A percentile compares a stretch with the other conserved stretches of the same genome.
Evolutionary conservation across 495 filamentous ascomycete species (phyloP).

Genomic region (Tuber borchii): DNA sequence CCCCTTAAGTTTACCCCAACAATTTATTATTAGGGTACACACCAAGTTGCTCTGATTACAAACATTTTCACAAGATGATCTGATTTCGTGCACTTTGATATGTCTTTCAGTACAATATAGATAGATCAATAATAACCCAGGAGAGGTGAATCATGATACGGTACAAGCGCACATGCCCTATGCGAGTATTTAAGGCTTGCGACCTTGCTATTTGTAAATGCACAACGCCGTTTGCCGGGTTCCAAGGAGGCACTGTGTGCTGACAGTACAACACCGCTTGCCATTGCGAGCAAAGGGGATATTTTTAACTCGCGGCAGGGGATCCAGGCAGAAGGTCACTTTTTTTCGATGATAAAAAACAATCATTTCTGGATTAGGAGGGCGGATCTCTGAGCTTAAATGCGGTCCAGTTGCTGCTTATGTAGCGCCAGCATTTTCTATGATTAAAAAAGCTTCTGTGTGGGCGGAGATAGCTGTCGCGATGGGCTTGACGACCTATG

Average conservation of each 20-base stretch:
- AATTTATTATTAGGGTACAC: too few species aligned
- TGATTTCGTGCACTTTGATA: too few species aligned
- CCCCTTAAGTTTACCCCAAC: too few species aligned
- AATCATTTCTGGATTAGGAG: neutral
- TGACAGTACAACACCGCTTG: neutral
- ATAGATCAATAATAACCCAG: neutral
- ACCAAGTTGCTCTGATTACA: too few species aligned
- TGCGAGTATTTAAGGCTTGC: neutral
- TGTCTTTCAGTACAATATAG: too few species aligned
- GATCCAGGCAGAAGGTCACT: neutral
- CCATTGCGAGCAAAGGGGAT: neutral
- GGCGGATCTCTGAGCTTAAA: neutral
- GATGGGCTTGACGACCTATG: neutral
- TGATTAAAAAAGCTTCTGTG: neutral
- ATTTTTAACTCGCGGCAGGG: neutral
- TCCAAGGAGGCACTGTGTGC: neutral
- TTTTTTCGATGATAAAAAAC: neutral
- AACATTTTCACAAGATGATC: too few species aligned
- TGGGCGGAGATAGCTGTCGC: neutral
- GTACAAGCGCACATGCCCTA: neutral
- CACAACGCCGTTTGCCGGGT: neutral
- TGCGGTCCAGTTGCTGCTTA: neutral
- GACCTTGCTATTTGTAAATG: neutral
- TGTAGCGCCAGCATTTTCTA: neutral
- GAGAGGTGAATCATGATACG: neutral